Evolutionary conservation across 2,329 filamentous ascomycete species (phyloP), one percentile per base, ranked within the genome.

Genomic region (Ilyonectria destructans): DNA sequence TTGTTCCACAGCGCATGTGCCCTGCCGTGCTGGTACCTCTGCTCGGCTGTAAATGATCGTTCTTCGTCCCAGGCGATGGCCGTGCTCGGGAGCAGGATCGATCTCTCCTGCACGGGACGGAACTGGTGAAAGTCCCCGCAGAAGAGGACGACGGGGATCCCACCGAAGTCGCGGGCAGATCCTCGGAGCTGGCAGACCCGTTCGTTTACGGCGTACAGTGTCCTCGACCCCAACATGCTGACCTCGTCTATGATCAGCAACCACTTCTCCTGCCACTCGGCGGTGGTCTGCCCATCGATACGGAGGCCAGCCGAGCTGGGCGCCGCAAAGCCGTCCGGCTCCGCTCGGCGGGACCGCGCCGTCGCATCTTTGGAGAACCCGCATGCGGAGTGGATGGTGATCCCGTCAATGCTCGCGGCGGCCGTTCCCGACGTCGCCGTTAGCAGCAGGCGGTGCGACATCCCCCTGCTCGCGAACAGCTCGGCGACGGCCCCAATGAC

Each of bases 271-370:
- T 60, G 59, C 58, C 60, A 59, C 15, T 64, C 48, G 2, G 23
- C 23, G 2, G 23, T 23, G 46, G n/a, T 33, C 21, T 13, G 40
- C 4, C 40, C 43, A 13, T 49, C 23, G 12, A 48, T n/a, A 12
- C 52, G 77, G 69, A 29, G 78, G 77, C 29, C 80, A 78, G 68
- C 54, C 79, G 33, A 70, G 82, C 58, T 7, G n/a, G 15, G n/a
- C 13, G 17, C 6, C 6, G 13, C 17, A 15, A n/a, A 43, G 33
- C 26, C 54, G 37, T 51, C 57, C 10, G 31, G 43, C 23, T 31
- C 49, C 26, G 23, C 35, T 15, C 7, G 46, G 46, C 35, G 13
- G 31, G 31, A 35, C 19, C 23, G 15, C 21, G 23, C 23, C 23
- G 23, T 23, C 21, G 21, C 21, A 46, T 68, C 60, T 35, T 64